Percentiles rank a stretch among this genome's conserved stretches.
Conservation (phyloP, 805 yeast species). For the Kuraishia ogatae region DNA sequence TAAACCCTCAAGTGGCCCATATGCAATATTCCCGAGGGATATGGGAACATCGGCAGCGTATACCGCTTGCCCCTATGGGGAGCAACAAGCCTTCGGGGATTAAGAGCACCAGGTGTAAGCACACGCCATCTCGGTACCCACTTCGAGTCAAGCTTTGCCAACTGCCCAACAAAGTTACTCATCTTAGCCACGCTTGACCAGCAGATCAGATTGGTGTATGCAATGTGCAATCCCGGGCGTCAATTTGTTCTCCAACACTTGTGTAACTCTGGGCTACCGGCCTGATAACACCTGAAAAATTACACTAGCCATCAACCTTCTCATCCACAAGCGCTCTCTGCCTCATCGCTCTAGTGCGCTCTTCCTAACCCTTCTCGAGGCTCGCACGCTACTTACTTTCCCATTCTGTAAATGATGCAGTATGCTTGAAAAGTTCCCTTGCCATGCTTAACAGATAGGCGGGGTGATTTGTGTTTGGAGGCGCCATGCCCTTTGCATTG, state of each 20-base stretch:
- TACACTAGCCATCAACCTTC: not conserved
- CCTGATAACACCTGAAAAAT: no score
- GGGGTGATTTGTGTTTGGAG: not conserved
- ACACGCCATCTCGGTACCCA: conserved; percentile 43
- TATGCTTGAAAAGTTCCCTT: no score
- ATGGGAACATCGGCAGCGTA: conserved; percentile 86
- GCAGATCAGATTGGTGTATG: not conserved
- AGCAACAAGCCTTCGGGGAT: conserved; percentile 17
- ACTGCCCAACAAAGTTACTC: conserved; percentile 8
- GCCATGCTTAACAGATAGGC: not conserved
- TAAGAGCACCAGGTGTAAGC: conserved; percentile 15
- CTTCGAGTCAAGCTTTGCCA: conserved; percentile 35
- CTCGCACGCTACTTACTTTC: not conserved
- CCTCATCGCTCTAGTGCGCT: no score
- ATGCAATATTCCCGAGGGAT: conserved; percentile 89
- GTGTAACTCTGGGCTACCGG: no score
- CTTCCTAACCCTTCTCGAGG: no score
- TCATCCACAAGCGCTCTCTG: no score
- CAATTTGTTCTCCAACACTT: no score
- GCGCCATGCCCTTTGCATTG: not conserved
- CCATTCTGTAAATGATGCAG: not conserved
- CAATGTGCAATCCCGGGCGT: no score
- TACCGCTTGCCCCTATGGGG: conserved; percentile 31
- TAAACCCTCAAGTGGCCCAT: conserved; percentile 93
- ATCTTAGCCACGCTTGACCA: not conserved